phyloP scores from a whole-genome alignment of 768 basidiomycete genomes.

The Pleurotus tuber-regium region DNA sequence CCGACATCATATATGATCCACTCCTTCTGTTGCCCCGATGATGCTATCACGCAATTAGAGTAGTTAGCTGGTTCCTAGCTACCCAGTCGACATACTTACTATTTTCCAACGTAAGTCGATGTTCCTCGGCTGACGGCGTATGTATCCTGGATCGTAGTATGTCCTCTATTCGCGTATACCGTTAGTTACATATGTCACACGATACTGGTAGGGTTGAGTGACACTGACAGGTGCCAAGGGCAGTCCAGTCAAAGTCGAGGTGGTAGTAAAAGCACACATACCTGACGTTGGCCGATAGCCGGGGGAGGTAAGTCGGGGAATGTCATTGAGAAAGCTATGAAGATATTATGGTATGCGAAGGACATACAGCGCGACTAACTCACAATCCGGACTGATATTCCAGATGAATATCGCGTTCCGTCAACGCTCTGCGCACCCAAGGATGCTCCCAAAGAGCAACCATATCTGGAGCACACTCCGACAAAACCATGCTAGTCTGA shows the following conservation, averaged over 20 bases:
- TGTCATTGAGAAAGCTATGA: conserved; percentile 57
- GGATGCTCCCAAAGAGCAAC: conserved; percentile 49
- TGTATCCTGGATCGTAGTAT: conserved; percentile 62
- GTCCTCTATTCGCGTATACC: conserved; percentile 44
- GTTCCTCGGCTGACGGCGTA: conserved; percentile 65
- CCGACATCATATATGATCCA: conserved; percentile 73
- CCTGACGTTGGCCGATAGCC: conserved; percentile 54
- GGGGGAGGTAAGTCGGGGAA: conserved; percentile 45
- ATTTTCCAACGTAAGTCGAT: conserved; percentile 49
- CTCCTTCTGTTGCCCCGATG: conserved; percentile 32
- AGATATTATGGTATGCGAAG: not conserved
- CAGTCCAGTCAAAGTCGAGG: not conserved
- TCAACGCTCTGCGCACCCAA: conserved; percentile 40
- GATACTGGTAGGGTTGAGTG: too few relatives aligned
- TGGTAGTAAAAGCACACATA: conserved; percentile 21
- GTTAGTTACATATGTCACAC: not conserved
- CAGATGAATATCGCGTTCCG: conserved; percentile 40
- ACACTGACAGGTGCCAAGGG: not conserved
- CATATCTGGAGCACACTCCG: conserved; percentile 55
- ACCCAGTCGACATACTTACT: conserved; percentile 22
- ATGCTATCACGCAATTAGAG: conserved; percentile 13
- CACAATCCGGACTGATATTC: conserved; percentile 64
- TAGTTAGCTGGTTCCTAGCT: not conserved
- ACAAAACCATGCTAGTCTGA: conserved; percentile 44
- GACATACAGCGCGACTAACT: conserved; percentile 26